A percentile compares a stretch with the other conserved stretches of the same genome.
phyloP scores from a whole-genome alignment of 2,329 filamentous ascomycete species.

The Arthrocladium fulminans region DNA sequence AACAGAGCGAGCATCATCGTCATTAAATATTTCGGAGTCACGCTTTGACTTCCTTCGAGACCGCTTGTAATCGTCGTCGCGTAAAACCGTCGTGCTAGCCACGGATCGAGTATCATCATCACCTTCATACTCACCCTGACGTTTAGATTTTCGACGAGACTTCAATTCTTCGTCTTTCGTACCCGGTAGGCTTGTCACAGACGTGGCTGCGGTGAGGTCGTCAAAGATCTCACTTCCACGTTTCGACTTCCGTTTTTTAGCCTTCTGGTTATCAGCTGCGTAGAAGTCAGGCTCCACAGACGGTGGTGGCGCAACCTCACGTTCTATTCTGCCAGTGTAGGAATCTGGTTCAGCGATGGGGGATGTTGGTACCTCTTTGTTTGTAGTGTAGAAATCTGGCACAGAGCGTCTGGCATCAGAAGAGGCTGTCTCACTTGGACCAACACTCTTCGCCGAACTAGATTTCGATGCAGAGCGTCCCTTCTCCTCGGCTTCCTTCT shows the following conservation, averaged over 20 bases:
- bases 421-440: neutral
- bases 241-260: conserved; percentile 10
- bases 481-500: neutral
- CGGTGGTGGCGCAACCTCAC: neutral
- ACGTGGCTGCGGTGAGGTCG: conserved; percentile 18
- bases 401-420: neutral
- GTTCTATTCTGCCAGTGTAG: neutral
- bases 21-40: conserved; percentile 22
- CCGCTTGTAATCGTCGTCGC: conserved; percentile 25
- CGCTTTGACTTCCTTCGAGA: conserved; percentile 27
- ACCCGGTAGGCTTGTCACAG: neutral
- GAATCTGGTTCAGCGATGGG: conserved; percentile 1
- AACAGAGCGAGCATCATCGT: conserved; percentile 32
- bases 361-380: neutral
- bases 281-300: conserved; percentile 9
- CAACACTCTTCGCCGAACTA: neutral
- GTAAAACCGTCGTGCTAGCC: conserved; percentile 21
- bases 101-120: conserved; percentile 24
- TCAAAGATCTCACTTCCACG: conserved; percentile 13
- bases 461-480: neutral
- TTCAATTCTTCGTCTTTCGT: conserved; percentile 7
- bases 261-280: neutral
- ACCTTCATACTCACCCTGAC: conserved; percentile 12
- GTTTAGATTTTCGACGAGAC: conserved; percentile 14
- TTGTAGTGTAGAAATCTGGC: neutral